phyloP scores from a whole-genome alignment of 164 flowering plant species.

The Paratinospora sagittata region DNA sequence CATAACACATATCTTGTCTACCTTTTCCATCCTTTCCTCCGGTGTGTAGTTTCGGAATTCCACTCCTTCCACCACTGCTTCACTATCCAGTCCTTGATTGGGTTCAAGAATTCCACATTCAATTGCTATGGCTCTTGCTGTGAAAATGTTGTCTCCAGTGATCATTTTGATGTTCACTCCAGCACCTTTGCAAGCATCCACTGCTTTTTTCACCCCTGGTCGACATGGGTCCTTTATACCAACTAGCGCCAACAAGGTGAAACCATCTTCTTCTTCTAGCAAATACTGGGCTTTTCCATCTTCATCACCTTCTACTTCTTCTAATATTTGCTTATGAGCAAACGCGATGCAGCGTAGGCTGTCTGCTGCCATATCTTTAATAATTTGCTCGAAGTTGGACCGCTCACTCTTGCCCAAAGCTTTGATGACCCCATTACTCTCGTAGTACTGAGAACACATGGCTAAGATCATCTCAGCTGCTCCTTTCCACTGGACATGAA shows the following conservation, averaged over 20 bases:
- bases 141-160: slow-evolving; percentile 72
- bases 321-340: slow-evolving; percentile 40
- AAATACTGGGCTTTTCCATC: slow-evolving; percentile 9
- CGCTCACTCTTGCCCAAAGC: slow-evolving; percentile 27
- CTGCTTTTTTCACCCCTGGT: slow-evolving; percentile 51
- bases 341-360: slow-evolving; percentile 76
- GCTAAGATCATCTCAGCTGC: slow-evolving; percentile 71
- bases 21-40: slow-evolving; percentile 45
- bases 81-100: slow-evolving; percentile 14
- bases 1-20: slow-evolving; percentile 56
- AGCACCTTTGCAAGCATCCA: slow-evolving; percentile 43
- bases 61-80: slow-evolving; percentile 51
- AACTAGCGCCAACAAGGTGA: slow-evolving; percentile 53
- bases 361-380: slow-evolving; percentile 67
- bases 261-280: slow-evolving; percentile 33
- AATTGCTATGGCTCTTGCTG: slow-evolving; percentile 68
- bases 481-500: slow-evolving; percentile 73
- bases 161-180: slow-evolving; percentile 73
- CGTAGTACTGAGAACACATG: slow-evolving; percentile 50
- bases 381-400: slow-evolving; percentile 30
- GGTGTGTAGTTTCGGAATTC: slow-evolving; percentile 53
- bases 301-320: slow-evolving; percentile 19
- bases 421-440: slow-evolving; percentile 25
- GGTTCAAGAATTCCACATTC: slow-evolving; percentile 63
- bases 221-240: slow-evolving; percentile 79